Base-by-base conservation (phyloP, 1,139 yeast genomes). In the Suhomyces ambrosiae region DNA sequence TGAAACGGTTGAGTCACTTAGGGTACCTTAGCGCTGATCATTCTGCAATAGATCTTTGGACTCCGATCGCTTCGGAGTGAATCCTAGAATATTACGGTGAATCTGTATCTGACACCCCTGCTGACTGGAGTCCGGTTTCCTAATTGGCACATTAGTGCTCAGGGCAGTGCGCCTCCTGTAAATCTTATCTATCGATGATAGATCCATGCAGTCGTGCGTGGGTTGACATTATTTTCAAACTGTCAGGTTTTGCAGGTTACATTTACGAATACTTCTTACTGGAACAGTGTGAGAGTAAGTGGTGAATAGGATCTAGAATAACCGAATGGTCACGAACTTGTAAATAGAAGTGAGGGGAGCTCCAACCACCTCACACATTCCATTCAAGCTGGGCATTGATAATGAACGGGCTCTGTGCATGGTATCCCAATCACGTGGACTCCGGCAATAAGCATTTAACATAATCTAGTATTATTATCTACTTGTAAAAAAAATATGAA, bases 101-200 rank as follows among this genome's bases (percentile, higher is more conserved):
- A n/a, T n/a, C n/a, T n/a, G n/a, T n/a, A n/a, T n/a, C n/a, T n/a
- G n/a, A n/a, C n/a, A n/a, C n/a, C n/a, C n/a, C n/a, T n/a, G n/a
- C n/a, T n/a, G n/a, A n/a, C n/a, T n/a, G 8, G 8, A 18, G 5
- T 8, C 21, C 21, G 7, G 8, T 18, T 18, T 18, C 21, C 21
- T 18, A 18, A 18, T 18, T 18, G 8, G 21, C 8, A 18, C 21
- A 18, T 6, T n/a, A 23, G 19, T 19, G 25, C n/a, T 25, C 19
- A 25, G 34, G 29, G 34, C 25, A 24, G 27, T 15, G 19, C 34
- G 27, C 22, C 14, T 6, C 11, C 13, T 12, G 34, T 22, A 25
- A 32, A 32, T 27, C 35, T 32, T 32, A 32, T 32, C 35, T 21
- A 22, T 32, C 30, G 22, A 22, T 17, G 35, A 26, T 21, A 26